Conservation (phyloP, 2,329 filamentous ascomycete species). For the Thyridium curvatum region DNA sequence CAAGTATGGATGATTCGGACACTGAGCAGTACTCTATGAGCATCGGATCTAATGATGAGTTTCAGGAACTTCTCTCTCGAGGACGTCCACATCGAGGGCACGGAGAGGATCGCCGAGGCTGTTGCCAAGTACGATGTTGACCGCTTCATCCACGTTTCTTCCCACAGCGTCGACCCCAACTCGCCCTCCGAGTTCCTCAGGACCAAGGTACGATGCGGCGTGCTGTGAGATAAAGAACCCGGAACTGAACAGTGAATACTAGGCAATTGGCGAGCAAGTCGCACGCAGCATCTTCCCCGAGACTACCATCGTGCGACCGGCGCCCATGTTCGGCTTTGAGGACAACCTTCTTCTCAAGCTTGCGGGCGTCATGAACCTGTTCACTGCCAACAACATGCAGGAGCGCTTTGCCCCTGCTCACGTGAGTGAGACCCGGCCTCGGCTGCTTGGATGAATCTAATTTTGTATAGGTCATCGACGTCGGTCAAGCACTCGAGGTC, state of each 20-base stretch:
- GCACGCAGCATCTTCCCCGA: slow-evolving; percentile 89
- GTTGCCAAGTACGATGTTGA: slow-evolving; percentile 98
- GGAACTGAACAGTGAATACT: slow-evolving; percentile 6
- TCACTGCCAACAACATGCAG: slow-evolving; percentile 90
- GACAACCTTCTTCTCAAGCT: slow-evolving; percentile 85
- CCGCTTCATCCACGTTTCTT: slow-evolving; percentile 93
- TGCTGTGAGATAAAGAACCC: not conserved
- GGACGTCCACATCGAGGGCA: slow-evolving; percentile 89
- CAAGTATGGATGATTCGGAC: slow-evolving; percentile 54
- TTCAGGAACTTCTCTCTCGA: slow-evolving; percentile 83
- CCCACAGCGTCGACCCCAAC: slow-evolving; percentile 77
- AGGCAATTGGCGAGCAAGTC: slow-evolving; percentile 75
- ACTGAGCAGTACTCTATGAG: not conserved
- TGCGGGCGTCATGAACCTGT: slow-evolving; percentile 70
- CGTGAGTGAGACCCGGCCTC: slow-evolving; percentile 39
- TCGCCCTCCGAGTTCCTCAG: slow-evolving; percentile 85
- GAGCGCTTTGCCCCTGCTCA: slow-evolving; percentile 90
- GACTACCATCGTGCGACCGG: slow-evolving; percentile 91
- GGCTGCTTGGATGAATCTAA: not conserved
- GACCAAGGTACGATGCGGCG: slow-evolving; percentile 60
- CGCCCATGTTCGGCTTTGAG: slow-evolving; percentile 91
- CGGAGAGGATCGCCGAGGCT: slow-evolving; percentile 86
- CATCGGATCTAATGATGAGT: not conserved
- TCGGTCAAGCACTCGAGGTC: slow-evolving; percentile 79
- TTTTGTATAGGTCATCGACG: slow-evolving; percentile 66